Evolutionary conservation across 2,329 filamentous ascomycete genomes (phyloP).

Genomic region (Rosellinia necatrix): DNA sequence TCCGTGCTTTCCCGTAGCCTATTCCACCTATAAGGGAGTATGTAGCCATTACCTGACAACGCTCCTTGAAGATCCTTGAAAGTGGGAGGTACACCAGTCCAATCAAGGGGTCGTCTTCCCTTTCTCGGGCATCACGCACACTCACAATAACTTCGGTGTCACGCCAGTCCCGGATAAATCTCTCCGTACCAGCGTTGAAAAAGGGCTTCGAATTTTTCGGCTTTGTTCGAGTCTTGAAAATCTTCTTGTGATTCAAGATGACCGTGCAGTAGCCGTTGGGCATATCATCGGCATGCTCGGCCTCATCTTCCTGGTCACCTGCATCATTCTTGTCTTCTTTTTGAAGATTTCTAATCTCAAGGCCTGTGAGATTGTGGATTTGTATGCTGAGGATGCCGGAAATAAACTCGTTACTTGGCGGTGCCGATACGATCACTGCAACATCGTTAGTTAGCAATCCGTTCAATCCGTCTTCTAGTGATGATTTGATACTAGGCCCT

Average conservation of each 20-base stretch:
- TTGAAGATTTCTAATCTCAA: slow-evolving; percentile 65
- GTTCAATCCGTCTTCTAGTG: too few species aligned
- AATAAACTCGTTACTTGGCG: slow-evolving; percentile 64
- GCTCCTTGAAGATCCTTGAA: slow-evolving; percentile 62
- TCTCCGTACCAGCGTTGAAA: slow-evolving; percentile 77
- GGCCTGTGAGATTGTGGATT: slow-evolving; percentile 73
- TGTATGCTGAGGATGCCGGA: slow-evolving; percentile 72
- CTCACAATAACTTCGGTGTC: slow-evolving; percentile 69
- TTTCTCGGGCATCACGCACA: slow-evolving; percentile 69
- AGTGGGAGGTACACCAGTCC: slow-evolving; percentile 73
- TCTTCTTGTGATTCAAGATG: slow-evolving; percentile 72
- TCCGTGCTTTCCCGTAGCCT: slow-evolving; percentile 69
- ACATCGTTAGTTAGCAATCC: neutral
- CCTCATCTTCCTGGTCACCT: slow-evolving; percentile 58
- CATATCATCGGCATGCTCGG: slow-evolving; percentile 65
- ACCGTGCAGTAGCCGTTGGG: slow-evolving; percentile 75
- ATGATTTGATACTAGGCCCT: too few species aligned
- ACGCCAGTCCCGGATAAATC: slow-evolving; percentile 71
- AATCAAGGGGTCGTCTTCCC: slow-evolving; percentile 71
- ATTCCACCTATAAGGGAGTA: slow-evolving; percentile 73
- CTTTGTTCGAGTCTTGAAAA: slow-evolving; percentile 74
- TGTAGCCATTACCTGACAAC: slow-evolving; percentile 66
- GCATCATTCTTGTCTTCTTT: slow-evolving; percentile 56
- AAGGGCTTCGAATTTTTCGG: slow-evolving; percentile 79
- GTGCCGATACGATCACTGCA: slow-evolving; percentile 65